A percentile compares a stretch with the other conserved stretches of the same genome.
phyloP scores from a whole-genome alignment of 176 grass and related monocot genomes.

The Oryza coarctata region DNA sequence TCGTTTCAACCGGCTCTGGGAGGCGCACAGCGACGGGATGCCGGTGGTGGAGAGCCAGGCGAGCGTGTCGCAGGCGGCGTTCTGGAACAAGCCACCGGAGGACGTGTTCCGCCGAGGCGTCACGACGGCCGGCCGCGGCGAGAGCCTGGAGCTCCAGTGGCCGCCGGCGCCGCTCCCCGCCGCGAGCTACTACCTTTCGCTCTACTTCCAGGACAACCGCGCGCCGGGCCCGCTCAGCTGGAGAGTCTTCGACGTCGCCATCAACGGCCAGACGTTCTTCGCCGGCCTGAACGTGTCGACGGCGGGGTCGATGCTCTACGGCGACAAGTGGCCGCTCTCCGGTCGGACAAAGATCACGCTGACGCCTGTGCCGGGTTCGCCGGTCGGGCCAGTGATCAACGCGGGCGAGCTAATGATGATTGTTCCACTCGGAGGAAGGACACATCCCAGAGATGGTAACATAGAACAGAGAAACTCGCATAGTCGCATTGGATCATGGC shows the following conservation, averaged over 20 bases:
- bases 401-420: conserved; percentile 78
- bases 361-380: conserved; percentile 48
- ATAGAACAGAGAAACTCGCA: neutral
- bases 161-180: conserved; percentile 55
- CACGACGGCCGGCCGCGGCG: conserved; percentile 44
- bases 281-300: conserved; percentile 74
- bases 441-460: conserved; percentile 86
- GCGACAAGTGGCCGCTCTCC: conserved; percentile 54
- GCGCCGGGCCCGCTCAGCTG: conserved; percentile 54
- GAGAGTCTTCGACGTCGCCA: conserved; percentile 70
- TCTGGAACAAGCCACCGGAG: conserved; percentile 84
- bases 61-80: conserved; percentile 45
- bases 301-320: conserved; percentile 59
- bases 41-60: conserved; percentile 54
- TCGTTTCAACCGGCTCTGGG: conserved; percentile 79
- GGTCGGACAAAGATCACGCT: conserved; percentile 66
- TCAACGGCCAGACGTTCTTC: conserved; percentile 72
- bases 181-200: conserved; percentile 78
- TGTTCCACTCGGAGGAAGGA: conserved; percentile 71
- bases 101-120: conserved; percentile 55
- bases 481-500: neutral
- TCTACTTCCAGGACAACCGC: conserved; percentile 92
- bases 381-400: conserved; percentile 88
- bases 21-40: conserved; percentile 49
- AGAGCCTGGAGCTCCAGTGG: conserved; percentile 65